Conservation (phyloP, 768 basidiomycete species). For the Austroboletus eburneus region DNA sequence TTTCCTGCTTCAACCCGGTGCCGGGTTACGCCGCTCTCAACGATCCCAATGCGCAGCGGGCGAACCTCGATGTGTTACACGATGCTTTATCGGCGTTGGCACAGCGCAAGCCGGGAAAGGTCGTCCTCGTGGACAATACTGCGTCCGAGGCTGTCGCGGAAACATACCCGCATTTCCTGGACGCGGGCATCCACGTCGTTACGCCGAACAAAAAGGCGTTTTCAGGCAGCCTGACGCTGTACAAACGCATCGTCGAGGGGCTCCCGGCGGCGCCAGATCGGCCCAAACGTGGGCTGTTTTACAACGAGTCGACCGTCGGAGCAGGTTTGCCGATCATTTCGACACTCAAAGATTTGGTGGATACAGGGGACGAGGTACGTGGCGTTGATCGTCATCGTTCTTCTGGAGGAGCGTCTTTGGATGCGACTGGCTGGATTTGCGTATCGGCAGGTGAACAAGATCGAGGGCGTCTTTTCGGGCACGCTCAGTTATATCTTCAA, state of each 20-base stretch:
- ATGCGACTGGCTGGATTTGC: not conserved
- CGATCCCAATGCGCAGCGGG: conserved; percentile 28
- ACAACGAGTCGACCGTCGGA: conserved; percentile 92
- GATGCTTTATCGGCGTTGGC: conserved; percentile 45
- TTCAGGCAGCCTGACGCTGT: conserved; percentile 67
- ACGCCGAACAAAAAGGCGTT: conserved; percentile 99
- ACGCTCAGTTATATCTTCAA: conserved; percentile 99
- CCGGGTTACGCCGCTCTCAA: conserved; percentile 49
- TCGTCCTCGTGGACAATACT: conserved; percentile 88
- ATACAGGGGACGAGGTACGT: conserved; percentile 85
- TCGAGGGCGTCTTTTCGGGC: conserved; percentile 97
- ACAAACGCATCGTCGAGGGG: conserved; percentile 59
- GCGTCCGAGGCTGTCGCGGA: conserved; percentile 78
- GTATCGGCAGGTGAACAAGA: conserved; percentile 64
- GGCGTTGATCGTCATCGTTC: not conserved
- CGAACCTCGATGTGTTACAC: conserved; percentile 38
- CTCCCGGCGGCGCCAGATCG: conserved; percentile 6
- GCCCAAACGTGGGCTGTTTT: conserved; percentile 47
- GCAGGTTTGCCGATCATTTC: conserved; percentile 92
- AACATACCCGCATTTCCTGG: conserved; percentile 77
- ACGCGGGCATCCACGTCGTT: conserved; percentile 77
- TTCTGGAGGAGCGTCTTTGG: not conserved
- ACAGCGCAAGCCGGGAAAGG: conserved; percentile 40
- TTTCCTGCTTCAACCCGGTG: conserved; percentile 36
- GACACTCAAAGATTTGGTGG: conserved; percentile 87